Conservation (phyloP, 2,329 filamentous ascomycete genomes). For the Cryphonectria parasitica region DNA sequence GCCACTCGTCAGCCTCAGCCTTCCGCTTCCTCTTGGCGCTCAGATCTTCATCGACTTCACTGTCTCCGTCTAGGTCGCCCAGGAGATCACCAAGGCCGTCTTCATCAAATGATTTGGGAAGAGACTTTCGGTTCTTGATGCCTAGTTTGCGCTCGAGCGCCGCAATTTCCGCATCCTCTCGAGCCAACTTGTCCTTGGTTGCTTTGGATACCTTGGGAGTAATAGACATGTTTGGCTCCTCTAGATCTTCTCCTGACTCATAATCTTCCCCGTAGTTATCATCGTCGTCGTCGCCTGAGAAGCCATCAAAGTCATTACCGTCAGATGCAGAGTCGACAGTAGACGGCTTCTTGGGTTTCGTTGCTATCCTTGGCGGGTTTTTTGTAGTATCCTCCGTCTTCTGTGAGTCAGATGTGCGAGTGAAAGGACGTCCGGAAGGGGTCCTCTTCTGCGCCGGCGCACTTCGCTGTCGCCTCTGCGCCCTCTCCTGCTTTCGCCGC, state of each 20-base stretch:
- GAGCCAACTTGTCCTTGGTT: slow-evolving; percentile 67
- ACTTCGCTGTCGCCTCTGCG: slow-evolving; percentile 53
- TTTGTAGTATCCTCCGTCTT: neutral
- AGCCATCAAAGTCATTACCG: slow-evolving; percentile 32
- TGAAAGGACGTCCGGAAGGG: neutral
- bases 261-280: slow-evolving; percentile 23
- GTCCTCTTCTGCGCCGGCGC: slow-evolving; percentile 29
- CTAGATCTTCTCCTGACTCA: slow-evolving; percentile 30
- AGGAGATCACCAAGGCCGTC: slow-evolving; percentile 83
- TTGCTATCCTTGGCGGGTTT: neutral
- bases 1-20: slow-evolving; percentile 62
- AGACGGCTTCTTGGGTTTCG: neutral
- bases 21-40: slow-evolving; percentile 66
- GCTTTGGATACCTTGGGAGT: slow-evolving; percentile 36
- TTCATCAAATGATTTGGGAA: slow-evolving; percentile 74
- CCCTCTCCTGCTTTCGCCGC: slow-evolving; percentile 67
- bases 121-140: slow-evolving; percentile 74
- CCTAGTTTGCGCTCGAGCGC: slow-evolving; percentile 87
- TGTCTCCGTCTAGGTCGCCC: slow-evolving; percentile 64
- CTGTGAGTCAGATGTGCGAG: neutral
- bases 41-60: slow-evolving; percentile 49
- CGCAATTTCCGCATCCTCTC: slow-evolving; percentile 89
- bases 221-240: slow-evolving; percentile 30
- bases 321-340: slow-evolving; percentile 32
- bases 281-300: slow-evolving; percentile 33